Evolutionary conservation across 208 protist species (phyloP).

Genomic region (Acanthamoeba quina): DNA sequence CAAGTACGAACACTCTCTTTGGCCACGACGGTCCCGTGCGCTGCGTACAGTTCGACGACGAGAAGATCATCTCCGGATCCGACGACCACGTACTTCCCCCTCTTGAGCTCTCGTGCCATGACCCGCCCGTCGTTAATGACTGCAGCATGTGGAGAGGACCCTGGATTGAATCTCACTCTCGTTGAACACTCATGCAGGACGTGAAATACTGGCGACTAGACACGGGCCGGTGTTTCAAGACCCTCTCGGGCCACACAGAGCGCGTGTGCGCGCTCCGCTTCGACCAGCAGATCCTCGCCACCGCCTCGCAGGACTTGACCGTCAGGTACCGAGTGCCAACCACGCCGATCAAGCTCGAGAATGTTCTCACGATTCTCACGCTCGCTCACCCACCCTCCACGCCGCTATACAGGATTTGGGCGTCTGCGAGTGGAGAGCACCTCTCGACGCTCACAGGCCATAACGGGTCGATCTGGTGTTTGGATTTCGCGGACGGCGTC

Average conservation of each 20-base stretch:
- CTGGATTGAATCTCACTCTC: too few relatives aligned
- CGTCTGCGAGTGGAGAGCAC: constrained; percentile 11
- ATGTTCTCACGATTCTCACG: neutral
- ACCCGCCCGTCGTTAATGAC: too few relatives aligned
- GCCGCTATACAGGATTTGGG: neutral
- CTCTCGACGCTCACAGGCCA: constrained; percentile 41
- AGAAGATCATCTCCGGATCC: constrained; percentile 50
- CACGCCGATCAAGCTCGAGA: too few relatives aligned
- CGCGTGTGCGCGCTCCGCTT: constrained; percentile 41
- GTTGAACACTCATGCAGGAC: neutral
- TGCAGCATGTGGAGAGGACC: neutral
- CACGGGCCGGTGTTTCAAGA: constrained; percentile 19
- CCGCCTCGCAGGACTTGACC: constrained; percentile 41
- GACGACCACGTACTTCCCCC: neutral
- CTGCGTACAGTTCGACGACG: constrained; percentile 47
- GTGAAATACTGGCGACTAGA: constrained; percentile 59
- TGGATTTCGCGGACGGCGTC: neutral
- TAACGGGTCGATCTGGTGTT: constrained; percentile 27
- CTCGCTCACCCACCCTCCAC: neutral
- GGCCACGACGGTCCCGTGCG: constrained; percentile 44
- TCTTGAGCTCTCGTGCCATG: neutral
- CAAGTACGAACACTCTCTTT: constrained; percentile 20
- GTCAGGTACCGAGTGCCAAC: neutral
- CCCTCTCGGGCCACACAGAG: constrained; percentile 30
- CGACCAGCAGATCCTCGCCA: constrained; percentile 31